A percentile compares a stretch with the other conserved stretches of the same genome.
These are phyloP conservation scores for Leccinum subrobustum DNA, from an alignment of 1,284 basidiomycete species.

Conservation along the genomic window DNA sequence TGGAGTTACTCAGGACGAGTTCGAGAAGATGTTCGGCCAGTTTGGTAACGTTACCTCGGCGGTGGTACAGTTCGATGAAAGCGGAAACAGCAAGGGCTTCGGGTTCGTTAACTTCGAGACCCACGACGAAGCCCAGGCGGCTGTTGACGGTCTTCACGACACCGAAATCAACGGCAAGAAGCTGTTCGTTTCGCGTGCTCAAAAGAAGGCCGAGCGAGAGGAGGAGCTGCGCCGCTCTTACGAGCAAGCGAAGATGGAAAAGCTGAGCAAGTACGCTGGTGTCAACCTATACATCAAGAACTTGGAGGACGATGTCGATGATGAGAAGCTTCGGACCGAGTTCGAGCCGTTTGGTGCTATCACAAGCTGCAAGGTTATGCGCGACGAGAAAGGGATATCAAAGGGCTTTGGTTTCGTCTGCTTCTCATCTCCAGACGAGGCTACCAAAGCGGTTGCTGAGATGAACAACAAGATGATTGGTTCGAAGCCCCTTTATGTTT, in stretches of 20 bases:
- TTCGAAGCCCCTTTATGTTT: slow-evolving; percentile 97
- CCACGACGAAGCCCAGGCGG: slow-evolving; percentile 90
- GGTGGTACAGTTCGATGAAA: slow-evolving; percentile 78
- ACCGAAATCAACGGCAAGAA: slow-evolving; percentile 85
- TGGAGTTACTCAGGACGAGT: slow-evolving; percentile 86
- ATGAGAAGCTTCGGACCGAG: slow-evolving; percentile 91
- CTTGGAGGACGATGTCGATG: slow-evolving; percentile 89
- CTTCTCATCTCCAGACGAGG: slow-evolving; percentile 98
- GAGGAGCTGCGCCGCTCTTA: slow-evolving; percentile 94
- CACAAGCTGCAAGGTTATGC: slow-evolving; percentile 99
- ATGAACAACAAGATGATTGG: slow-evolving; percentile 99
- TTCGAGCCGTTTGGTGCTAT: slow-evolving; percentile 98
- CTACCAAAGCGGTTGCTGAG: slow-evolving; percentile 98
- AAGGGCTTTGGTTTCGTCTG: slow-evolving; percentile 99
- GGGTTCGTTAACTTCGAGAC: slow-evolving; percentile 97
- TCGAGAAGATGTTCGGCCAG: slow-evolving; percentile 78
- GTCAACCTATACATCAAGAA: slow-evolving; percentile 99
- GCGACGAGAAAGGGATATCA: slow-evolving; percentile 88
- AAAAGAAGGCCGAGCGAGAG: slow-evolving; percentile 99
- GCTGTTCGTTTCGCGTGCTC: slow-evolving; percentile 94
- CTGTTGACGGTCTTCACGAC: slow-evolving; percentile 92
- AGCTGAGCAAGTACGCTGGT: slow-evolving; percentile 97
- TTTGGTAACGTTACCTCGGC: slow-evolving; percentile 92
- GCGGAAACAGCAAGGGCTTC: slow-evolving; percentile 93
- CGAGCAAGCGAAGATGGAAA: slow-evolving; percentile 97